Evolutionary conservation across 441 rosid species (phyloP).

Genomic region (Arabidopsis hybrid): DNA sequence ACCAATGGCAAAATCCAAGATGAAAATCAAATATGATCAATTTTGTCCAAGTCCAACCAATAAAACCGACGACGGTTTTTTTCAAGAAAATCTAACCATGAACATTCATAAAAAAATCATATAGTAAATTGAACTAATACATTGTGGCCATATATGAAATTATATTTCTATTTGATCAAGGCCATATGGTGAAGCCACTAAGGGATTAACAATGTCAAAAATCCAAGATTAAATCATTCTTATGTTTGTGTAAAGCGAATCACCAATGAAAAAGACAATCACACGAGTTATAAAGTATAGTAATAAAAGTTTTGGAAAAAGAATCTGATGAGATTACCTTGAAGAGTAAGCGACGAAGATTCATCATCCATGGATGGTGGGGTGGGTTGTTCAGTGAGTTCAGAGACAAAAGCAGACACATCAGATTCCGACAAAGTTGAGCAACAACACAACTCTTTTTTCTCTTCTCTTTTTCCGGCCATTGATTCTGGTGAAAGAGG

Average conservation of each 20-base stretch:
- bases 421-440: constrained; percentile 46
- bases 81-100: neutral
- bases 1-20: too few species aligned
- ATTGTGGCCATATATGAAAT: neutral
- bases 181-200: neutral
- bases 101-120: constrained; percentile 10
- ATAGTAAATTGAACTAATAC: neutral
- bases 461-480: constrained; percentile 29
- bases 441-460: constrained; percentile 23
- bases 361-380: constrained; percentile 2
- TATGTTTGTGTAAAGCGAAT: constrained; percentile 5
- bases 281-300: neutral
- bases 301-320: neutral
- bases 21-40: neutral
- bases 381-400: constrained; percentile 33
- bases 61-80: neutral
- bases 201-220: neutral
- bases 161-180: neutral
- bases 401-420: constrained; percentile 45
- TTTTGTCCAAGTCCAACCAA: neutral
- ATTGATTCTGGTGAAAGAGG: constrained; percentile 46
- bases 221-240: neutral
- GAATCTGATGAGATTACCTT: constrained; percentile 25
- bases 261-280: neutral
- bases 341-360: constrained; percentile 28